Evolutionary conservation across 768 basidiomycete species (phyloP).

Genomic region (Pulveroboletus ravenelii): DNA sequence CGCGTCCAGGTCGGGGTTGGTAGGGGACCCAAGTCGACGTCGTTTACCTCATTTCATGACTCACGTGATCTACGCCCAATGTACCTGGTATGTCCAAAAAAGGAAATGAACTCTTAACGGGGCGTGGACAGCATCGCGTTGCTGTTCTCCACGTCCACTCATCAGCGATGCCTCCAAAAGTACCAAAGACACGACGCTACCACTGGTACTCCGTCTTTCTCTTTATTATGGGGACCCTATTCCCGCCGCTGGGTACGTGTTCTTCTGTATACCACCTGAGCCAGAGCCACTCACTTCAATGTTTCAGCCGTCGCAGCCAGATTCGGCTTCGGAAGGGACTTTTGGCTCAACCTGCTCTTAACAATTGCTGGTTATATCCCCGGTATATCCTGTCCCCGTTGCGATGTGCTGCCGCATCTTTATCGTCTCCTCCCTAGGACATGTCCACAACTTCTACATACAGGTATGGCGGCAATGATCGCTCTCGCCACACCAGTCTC

Average conservation of each 20-base stretch:
- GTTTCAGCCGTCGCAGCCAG: slow-evolving; percentile 81
- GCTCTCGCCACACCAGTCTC: neutral
- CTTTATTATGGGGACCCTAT: slow-evolving; percentile 83
- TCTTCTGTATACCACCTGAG: neutral
- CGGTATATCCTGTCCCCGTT: slow-evolving; percentile 38
- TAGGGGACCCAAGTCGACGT: neutral
- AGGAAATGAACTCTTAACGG: slow-evolving; percentile 1
- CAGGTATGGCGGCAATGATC: slow-evolving; percentile 44
- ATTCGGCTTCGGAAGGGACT: slow-evolving; percentile 88
- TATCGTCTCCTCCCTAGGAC: slow-evolving; percentile 44
- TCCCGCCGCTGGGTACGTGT: slow-evolving; percentile 80
- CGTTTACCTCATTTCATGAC: slow-evolving; percentile 26
- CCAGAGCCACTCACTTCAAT: slow-evolving; percentile 1
- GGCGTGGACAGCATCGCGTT: neutral
- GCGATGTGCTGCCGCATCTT: neutral
- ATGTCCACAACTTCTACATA: slow-evolving; percentile 91
- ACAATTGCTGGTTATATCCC: slow-evolving; percentile 93
- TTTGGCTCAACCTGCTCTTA: slow-evolving; percentile 83
- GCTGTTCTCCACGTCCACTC: slow-evolving; percentile 3
- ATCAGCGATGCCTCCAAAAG: slow-evolving; percentile 41
- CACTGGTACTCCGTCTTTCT: slow-evolving; percentile 81
- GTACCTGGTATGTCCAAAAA: slow-evolving; percentile 3
- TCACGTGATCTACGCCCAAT: slow-evolving; percentile 20
- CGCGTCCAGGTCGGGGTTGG: slow-evolving; percentile 18
- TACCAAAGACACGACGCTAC: slow-evolving; percentile 54